Conservation (phyloP, 768 basidiomycete species). For the Leccinum arenicola region DNA sequence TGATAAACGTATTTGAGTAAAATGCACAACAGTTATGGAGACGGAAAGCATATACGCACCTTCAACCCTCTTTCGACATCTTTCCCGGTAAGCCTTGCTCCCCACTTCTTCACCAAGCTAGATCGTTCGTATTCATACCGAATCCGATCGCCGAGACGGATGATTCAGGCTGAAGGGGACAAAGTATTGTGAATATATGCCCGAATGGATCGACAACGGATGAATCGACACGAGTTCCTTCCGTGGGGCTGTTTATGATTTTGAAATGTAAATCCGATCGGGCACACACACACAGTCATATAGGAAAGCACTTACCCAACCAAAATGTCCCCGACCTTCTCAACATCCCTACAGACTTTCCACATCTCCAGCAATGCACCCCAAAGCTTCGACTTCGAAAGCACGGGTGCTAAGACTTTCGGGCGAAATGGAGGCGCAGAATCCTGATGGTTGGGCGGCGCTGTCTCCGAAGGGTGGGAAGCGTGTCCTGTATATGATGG, state of each 20-base stretch:
- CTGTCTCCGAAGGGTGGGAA: slow-evolving; percentile 10
- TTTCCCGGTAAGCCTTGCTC: slow-evolving; percentile 71
- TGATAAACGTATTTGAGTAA: not conserved
- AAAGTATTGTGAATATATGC: slow-evolving; percentile 28
- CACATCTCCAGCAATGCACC: slow-evolving; percentile 28
- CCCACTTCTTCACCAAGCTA: slow-evolving; percentile 67
- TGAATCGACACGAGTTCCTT: slow-evolving; percentile 25
- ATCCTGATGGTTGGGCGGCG: not conserved
- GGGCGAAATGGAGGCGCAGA: slow-evolving; percentile 18
- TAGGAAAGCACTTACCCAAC: slow-evolving; percentile 20
- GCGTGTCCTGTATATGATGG: slow-evolving; percentile 9
- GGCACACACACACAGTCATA: not conserved
- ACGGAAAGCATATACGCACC: slow-evolving; percentile 36
- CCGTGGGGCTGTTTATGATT: slow-evolving; percentile 20
- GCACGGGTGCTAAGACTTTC: slow-evolving; percentile 17
- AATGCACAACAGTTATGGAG: not conserved
- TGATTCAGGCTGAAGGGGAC: slow-evolving; percentile 9
- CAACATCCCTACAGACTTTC: slow-evolving; percentile 20
- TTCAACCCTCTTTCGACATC: slow-evolving; percentile 70
- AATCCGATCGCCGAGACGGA: slow-evolving; percentile 1
- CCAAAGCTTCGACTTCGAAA: slow-evolving; percentile 22
- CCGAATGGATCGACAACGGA: slow-evolving; percentile 25
- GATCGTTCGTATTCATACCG: slow-evolving; percentile 42
- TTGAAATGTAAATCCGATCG: not conserved
- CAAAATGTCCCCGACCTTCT: slow-evolving; percentile 23